Percentiles rank a stretch among this genome's conserved stretches.
Evolutionary conservation across 2,329 filamentous ascomycete genomes (phyloP).

Genomic region (Fusarium newnesense): DNA sequence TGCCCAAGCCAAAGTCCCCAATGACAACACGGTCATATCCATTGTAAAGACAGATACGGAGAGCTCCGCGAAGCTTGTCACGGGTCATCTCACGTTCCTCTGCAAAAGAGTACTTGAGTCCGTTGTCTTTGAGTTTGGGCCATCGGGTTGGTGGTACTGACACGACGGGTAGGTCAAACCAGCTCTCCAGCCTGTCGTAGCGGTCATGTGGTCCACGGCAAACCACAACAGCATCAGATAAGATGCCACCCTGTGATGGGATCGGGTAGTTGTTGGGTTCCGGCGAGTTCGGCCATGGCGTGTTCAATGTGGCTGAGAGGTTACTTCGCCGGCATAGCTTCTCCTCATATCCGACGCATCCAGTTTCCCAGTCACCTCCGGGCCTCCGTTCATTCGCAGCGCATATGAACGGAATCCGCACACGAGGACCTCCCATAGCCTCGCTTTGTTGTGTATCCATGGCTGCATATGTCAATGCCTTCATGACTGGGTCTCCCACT

Average conservation of each 20-base stretch:
- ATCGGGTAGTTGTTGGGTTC: conserved; percentile 73
- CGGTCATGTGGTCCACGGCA: conserved; percentile 76
- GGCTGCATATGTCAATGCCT: conserved; percentile 66
- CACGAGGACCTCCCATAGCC: conserved; percentile 46
- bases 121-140: conserved; percentile 76
- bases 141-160: conserved; percentile 77
- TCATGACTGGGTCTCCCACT: conserved; percentile 67
- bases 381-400: conserved; percentile 80
- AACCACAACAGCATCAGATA: conserved; percentile 76
- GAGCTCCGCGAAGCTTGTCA: conserved; percentile 76
- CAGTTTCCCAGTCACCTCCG: conserved; percentile 83
- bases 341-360: conserved; percentile 64
- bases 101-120: conserved; percentile 76
- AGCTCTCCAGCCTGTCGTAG: conserved; percentile 67
- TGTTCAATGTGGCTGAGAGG: conserved; percentile 74
- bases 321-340: conserved; percentile 80
- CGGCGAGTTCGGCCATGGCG: conserved; percentile 63
- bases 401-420: conserved; percentile 73
- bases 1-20: conserved; percentile 73
- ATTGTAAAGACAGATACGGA: conserved; percentile 74
- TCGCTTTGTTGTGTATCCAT: conserved; percentile 53
- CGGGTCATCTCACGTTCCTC: conserved; percentile 77
- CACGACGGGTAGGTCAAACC: conserved; percentile 74
- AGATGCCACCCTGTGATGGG: conserved; percentile 74
- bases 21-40: conserved; percentile 68